These are phyloP conservation scores for Ogataea trehaloabstinens DNA, from an alignment of 805 yeast genomes.

Conservation along the genomic window DNA sequence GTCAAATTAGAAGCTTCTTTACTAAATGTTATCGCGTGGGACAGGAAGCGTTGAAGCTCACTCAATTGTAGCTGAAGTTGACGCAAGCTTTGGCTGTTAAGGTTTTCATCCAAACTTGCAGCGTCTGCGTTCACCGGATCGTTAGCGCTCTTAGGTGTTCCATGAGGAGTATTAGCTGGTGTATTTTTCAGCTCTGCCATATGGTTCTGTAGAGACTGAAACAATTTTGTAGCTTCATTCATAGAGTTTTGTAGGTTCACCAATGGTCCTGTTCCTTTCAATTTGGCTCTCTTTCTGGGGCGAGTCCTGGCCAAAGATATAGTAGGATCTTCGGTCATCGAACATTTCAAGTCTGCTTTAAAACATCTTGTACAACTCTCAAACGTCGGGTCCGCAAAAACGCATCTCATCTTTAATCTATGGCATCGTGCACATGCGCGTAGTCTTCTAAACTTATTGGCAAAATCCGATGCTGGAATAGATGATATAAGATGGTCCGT, in stretches of 20 bases:
- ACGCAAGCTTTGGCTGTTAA: constrained; percentile 18
- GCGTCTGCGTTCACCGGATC: constrained; percentile 9
- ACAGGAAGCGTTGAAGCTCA: constrained; percentile 30
- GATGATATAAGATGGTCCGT: constrained; percentile 1
- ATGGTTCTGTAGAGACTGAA: constrained; percentile 23
- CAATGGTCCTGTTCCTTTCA: constrained; percentile 26
- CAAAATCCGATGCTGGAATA: constrained; percentile 30
- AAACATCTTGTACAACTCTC: constrained; percentile 46
- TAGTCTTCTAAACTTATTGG: constrained; percentile 43
- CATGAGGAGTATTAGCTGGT: constrained; percentile 1
- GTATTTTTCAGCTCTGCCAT: constrained; percentile 11
- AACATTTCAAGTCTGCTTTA: constrained; percentile 43
- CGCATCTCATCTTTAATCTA: constrained; percentile 51
- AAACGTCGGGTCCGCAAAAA: constrained; percentile 44
- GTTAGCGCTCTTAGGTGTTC: constrained; percentile 4
- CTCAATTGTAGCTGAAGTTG: constrained; percentile 30
- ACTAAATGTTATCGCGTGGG: constrained; percentile 25
- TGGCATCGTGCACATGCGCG: constrained; percentile 59
- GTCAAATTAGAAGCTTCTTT: constrained; percentile 4
- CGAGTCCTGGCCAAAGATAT: constrained; percentile 37
- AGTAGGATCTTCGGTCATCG: constrained; percentile 52
- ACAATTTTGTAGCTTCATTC: constrained; percentile 22
- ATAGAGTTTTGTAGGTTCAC: constrained; percentile 27
- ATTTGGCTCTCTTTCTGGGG: constrained; percentile 31
- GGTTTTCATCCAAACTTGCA: constrained; percentile 17